phyloP scores from a whole-genome alignment of 202 grass and related monocot species.

The Cymbopogon flexuosus region DNA sequence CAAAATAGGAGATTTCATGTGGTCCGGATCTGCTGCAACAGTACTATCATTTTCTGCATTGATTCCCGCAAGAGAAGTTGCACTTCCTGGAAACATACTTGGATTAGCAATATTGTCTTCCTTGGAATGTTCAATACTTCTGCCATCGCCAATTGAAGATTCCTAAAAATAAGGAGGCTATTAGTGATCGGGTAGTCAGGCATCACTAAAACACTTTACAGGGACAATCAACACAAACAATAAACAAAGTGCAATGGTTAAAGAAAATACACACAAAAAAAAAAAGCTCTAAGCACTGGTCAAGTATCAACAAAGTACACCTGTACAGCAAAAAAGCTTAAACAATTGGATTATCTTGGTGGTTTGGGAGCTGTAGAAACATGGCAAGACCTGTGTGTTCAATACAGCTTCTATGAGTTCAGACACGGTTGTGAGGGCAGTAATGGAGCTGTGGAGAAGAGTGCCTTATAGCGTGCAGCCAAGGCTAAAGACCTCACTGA shows the following conservation, averaged over 20 bases:
- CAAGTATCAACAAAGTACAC: not conserved
- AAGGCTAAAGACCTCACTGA: not conserved
- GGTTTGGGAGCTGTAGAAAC: not conserved
- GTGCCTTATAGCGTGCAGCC: not conserved
- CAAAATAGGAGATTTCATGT: not conserved
- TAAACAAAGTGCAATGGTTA: slow-evolving; percentile 22
- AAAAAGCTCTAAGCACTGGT: not conserved
- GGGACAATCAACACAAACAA: not conserved
- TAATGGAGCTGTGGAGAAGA: not conserved
- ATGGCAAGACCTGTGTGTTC: not conserved
- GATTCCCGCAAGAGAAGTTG: slow-evolving; percentile 13
- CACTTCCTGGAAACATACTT: slow-evolving; percentile 18
- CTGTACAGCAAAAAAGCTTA: not conserved
- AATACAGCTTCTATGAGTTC: not conserved
- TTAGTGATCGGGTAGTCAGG: not conserved
- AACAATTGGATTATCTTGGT: not conserved
- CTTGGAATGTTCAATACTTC: slow-evolving; percentile 18
- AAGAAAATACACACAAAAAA: not conserved
- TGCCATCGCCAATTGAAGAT: not conserved
- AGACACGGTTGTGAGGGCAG: not conserved
- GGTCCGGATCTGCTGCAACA: slow-evolving; percentile 10
- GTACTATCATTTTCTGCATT: slow-evolving; percentile 10
- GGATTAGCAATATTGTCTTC: slow-evolving; percentile 13
- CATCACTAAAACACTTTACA: slow-evolving; percentile 30
- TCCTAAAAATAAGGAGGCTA: slow-evolving; percentile 31